Evolutionary conservation across 2,329 filamentous ascomycete genomes (phyloP).

Genomic region (Rhynchosporium graminicola): DNA sequence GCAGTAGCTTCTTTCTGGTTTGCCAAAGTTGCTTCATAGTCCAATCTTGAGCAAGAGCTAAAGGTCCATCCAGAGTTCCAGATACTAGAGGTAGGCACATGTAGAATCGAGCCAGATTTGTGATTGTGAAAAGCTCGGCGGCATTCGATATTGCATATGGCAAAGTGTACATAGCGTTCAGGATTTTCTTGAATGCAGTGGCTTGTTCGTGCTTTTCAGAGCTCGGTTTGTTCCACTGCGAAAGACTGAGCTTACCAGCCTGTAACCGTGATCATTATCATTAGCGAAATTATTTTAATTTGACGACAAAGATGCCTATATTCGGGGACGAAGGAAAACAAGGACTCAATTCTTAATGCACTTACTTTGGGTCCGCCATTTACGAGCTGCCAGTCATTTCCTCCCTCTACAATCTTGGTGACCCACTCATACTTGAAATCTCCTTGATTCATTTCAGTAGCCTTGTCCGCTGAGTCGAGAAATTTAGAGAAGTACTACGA

Average conservation of each 20-base stretch:
- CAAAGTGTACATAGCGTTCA: conserved; percentile 3
- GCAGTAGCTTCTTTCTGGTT: background rate
- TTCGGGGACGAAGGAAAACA: too few relatives aligned
- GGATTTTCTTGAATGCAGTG: background rate
- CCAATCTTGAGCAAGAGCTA: background rate
- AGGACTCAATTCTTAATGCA: too few relatives aligned
- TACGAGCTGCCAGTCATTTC: conserved; percentile 2
- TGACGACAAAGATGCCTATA: background rate
- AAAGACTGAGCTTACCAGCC: background rate
- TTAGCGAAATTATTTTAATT: background rate
- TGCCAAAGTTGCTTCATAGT: background rate
- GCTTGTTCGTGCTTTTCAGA: background rate
- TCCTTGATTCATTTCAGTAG: background rate
- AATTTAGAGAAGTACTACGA: conserved; percentile 23
- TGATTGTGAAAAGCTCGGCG: background rate
- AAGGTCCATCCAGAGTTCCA: conserved; percentile 9
- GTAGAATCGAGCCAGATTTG: conserved; percentile 12
- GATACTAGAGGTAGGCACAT: conserved; percentile 12
- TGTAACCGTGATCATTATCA: background rate
- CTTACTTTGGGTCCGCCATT: conserved; percentile 1
- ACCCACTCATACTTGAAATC: conserved; percentile 19
- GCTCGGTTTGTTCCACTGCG: background rate
- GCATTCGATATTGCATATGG: background rate
- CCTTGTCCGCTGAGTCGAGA: conserved; percentile 24
- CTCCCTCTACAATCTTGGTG: conserved; percentile 14